phyloP scores from a whole-genome alignment of 2,329 filamentous ascomycete species.

The Paecilomyces sp. region DNA sequence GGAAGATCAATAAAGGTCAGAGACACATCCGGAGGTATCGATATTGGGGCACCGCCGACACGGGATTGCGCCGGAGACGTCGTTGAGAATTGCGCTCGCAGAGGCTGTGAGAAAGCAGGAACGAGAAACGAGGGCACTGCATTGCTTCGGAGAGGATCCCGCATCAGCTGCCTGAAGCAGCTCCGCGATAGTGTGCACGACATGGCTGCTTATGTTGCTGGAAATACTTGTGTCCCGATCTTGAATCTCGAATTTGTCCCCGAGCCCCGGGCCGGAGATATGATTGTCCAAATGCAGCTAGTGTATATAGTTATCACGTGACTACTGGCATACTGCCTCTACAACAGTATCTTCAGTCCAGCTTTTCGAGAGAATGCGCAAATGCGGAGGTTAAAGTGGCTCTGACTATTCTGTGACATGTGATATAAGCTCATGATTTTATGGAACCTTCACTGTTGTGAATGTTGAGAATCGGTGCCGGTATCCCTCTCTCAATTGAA shows the following conservation, averaged over 20 bases:
- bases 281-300: conserved; percentile 6
- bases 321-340: neutral
- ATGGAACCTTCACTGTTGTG: neutral
- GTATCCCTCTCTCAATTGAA: neutral
- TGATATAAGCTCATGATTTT: neutral
- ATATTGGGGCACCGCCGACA: conserved; percentile 73
- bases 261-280: conserved; percentile 6
- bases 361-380: neutral
- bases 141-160: conserved; percentile 39
- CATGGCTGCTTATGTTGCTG: conserved; percentile 41
- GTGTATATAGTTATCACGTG: conserved; percentile 9
- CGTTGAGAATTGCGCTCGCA: conserved; percentile 55
- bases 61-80: conserved; percentile 65
- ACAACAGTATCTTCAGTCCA: neutral
- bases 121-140: conserved; percentile 66
- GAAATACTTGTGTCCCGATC: conserved; percentile 16
- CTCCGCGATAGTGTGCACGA: conserved; percentile 57
- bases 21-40: conserved; percentile 76
- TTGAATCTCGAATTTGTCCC: conserved; percentile 24
- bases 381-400: neutral
- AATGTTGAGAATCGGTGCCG: neutral
- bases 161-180: conserved; percentile 51
- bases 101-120: conserved; percentile 55
- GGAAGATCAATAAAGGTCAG: conserved; percentile 61
- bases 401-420: neutral